Base-by-base conservation (phyloP, 805 yeast species). In the Saturnispora quitensis region DNA sequence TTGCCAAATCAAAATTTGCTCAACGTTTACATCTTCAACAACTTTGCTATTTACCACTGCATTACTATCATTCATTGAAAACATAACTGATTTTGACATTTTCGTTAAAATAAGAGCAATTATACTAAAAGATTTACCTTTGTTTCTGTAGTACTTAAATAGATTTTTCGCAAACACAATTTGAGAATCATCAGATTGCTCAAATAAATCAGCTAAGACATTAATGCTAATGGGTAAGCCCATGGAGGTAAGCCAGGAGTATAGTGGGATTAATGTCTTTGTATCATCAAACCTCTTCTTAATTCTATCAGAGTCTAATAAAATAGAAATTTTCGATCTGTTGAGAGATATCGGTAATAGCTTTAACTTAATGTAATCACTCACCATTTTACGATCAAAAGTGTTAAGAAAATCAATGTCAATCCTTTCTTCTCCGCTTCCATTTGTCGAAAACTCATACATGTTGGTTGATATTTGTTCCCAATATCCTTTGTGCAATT, bases 401-500 rank as follows among this genome's bases (percentile, higher is more conserved):
- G 50, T 48, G 18, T 62, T 53, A 0, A 80, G 55, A 0, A 69
- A 18, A 0, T 52, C 38, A 3, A 53, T 8, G 57, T 75, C 78
- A 22, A 73, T 58, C 3, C 59, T 56, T 54, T 73, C 67, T 10
- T 62, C 60, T 1, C 64, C 67, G 2, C 62, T 54, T 5, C 55
- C 50, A 28, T 56, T 58, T 10, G 65, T 64, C 0, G 68, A 59
- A 56, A 78, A 80, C 25, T 66, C 56, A 55, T 73, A 77, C 3
- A 73, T 69, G 47, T 67, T 64, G 40, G 69, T 73, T 3, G 71
- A 56, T 3, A 83, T 79, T 52, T 76, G 76, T 50, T 76, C 80
- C 75, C 79, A 74, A 38, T 63, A 56, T 31, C 66, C 66, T 53
- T 70, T 73, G 62, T 84, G 90, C 3, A 60, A 53, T 43, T 63